These are phyloP conservation scores for Jackrogersella minutella DNA, from an alignment of 495 filamentous ascomycete species.

Conservation along the genomic window DNA sequence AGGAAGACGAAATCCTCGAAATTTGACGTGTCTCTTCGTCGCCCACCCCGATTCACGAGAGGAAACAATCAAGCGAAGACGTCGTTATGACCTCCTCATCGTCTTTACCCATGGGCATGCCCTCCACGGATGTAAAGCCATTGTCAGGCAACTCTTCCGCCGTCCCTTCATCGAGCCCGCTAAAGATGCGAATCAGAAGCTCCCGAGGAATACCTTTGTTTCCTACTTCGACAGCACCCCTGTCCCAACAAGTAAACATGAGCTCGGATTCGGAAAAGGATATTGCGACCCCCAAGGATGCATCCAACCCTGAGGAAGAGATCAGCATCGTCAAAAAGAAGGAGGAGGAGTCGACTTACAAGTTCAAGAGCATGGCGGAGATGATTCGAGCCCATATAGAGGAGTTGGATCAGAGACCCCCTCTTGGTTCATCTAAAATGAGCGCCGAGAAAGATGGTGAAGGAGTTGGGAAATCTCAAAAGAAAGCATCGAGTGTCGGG, in stretches of 20 bases:
- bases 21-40: not conserved
- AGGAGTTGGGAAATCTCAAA: not conserved
- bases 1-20: not conserved
- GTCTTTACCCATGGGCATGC: not conserved
- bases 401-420: constrained; percentile 13
- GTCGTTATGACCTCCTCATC: not conserved
- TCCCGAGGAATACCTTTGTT: not conserved
- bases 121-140: not conserved
- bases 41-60: not conserved
- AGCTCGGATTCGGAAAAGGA: not conserved
- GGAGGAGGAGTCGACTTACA: not conserved
- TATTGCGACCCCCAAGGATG: not conserved
- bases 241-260: not conserved
- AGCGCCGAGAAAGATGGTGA: not conserved
- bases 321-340: not conserved
- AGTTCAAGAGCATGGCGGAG: constrained; percentile 5
- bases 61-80: not conserved
- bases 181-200: not conserved
- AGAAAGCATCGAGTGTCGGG: not conserved
- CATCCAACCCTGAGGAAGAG: not conserved
- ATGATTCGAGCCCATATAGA: constrained; percentile 6
- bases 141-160: not conserved
- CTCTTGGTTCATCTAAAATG: not conserved
- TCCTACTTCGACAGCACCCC: not conserved
- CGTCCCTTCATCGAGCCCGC: not conserved